Conservation (phyloP, 495 filamentous ascomycete genomes). For the Pseudomonodictys pantanalensis region DNA sequence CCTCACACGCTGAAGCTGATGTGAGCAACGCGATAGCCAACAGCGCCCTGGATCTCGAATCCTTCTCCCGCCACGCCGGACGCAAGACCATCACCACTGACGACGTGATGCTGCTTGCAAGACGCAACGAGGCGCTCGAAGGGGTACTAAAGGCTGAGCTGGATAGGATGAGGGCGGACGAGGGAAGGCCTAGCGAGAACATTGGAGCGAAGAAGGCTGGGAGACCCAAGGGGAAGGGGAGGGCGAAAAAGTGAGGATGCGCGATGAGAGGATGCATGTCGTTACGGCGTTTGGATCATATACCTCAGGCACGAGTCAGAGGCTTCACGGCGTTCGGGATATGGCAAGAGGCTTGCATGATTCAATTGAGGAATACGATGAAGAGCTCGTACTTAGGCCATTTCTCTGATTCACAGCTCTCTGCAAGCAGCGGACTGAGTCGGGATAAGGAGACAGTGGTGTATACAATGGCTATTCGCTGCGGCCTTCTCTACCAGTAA, state of each 20-base stretch:
- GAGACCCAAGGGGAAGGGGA: conserved; percentile 21
- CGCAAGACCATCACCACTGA: conserved; percentile 75
- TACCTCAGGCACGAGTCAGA: neutral
- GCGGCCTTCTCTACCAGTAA: too few species aligned
- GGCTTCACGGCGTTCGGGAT: neutral
- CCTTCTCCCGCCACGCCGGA: conserved; percentile 85
- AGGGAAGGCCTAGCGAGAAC: conserved; percentile 10
- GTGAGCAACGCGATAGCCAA: conserved; percentile 7
- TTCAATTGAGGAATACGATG: too few species aligned
- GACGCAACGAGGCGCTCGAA: conserved; percentile 79
- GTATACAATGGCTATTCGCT: too few species aligned
- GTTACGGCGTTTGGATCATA: neutral
- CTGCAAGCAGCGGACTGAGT: too few species aligned
- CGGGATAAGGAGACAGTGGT: too few species aligned
- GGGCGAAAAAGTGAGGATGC: conserved; percentile 28
- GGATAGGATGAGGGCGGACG: conserved; percentile 33
- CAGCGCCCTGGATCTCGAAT: conserved; percentile 36
- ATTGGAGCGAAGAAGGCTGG: neutral
- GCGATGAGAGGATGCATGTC: neutral
- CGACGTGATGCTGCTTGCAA: conserved; percentile 81
- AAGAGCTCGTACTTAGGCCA: too few species aligned
- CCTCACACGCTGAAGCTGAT: neutral
- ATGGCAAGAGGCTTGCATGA: too few species aligned
- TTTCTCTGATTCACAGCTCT: too few species aligned
- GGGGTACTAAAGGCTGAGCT: conserved; percentile 31